These are phyloP conservation scores for Candida gorgasii DNA, from an alignment of 805 yeast genomes.

Conservation along the genomic window DNA sequence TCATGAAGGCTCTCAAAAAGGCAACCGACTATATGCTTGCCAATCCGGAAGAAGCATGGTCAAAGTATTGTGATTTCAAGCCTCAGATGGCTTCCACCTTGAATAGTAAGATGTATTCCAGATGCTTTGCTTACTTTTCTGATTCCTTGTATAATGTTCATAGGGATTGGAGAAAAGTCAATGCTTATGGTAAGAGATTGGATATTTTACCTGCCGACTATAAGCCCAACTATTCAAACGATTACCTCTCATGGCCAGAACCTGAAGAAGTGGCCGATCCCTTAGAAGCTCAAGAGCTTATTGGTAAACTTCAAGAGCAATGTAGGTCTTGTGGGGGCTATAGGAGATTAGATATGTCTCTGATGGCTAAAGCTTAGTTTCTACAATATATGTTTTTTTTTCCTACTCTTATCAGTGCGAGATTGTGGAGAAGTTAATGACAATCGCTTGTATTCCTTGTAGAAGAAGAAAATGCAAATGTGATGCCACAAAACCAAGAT, in stretches of 20 bases:
- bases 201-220: constrained; percentile 52
- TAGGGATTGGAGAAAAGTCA: constrained; percentile 59
- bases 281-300: constrained; percentile 43
- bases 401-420: too few species aligned
- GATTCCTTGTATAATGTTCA: constrained; percentile 52
- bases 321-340: constrained; percentile 51
- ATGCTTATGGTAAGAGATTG: constrained; percentile 55
- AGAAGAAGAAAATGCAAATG: constrained; percentile 12
- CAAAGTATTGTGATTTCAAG: constrained; percentile 47
- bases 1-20: constrained; percentile 49
- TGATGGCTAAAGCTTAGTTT: background rate
- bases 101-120: constrained; percentile 48
- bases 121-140: constrained; percentile 58
- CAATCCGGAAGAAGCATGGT: constrained; percentile 48
- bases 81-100: constrained; percentile 45
- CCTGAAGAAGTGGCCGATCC: constrained; percentile 49
- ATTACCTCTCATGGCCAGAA: constrained; percentile 50
- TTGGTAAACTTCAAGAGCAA: constrained; percentile 46
- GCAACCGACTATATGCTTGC: constrained; percentile 51
- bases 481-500: constrained; percentile 8
- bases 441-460: constrained; percentile 11
- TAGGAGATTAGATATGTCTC: constrained; percentile 37
- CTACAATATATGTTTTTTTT: too few species aligned
- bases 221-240: constrained; percentile 51
- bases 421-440: constrained; percentile 6